Conservation (phyloP, 1,139 yeast species). For the Geotrichum restrictum region DNA sequence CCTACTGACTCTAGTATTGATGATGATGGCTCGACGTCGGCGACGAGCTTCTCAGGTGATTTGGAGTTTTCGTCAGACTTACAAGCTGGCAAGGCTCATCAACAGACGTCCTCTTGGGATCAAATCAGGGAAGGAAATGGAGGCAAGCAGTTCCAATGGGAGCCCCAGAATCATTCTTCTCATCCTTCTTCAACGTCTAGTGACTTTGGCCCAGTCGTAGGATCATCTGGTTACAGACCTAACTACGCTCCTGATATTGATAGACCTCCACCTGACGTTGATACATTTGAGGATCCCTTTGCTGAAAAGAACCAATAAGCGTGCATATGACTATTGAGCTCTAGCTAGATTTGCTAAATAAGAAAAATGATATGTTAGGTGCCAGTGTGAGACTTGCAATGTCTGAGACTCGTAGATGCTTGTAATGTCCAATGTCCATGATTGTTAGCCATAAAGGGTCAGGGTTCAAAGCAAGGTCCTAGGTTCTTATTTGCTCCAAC, state of each 20-base stretch:
- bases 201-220: not conserved
- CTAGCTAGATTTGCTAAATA: too few species aligned
- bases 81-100: not conserved
- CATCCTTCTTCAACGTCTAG: too few species aligned
- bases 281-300: not conserved
- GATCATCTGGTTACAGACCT: not conserved
- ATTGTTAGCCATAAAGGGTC: too few species aligned
- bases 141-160: slow-evolving; percentile 16
- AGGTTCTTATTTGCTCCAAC: too few species aligned
- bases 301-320: not conserved
- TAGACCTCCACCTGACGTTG: not conserved
- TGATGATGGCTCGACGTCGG: slow-evolving; percentile 2
- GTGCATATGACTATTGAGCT: too few species aligned
- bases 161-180: slow-evolving; percentile 19
- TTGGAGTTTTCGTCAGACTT: slow-evolving; percentile 2
- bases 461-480: too few species aligned
- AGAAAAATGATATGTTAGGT: too few species aligned
- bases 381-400: too few species aligned
- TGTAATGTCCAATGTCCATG: too few species aligned
- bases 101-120: slow-evolving; percentile 18
- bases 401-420: too few species aligned
- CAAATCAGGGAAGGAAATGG: slow-evolving; percentile 18
- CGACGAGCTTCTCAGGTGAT: slow-evolving; percentile 2
- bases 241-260: not conserved
- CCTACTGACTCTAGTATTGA: not conserved